Percentiles rank a stretch among this genome's conserved stretches.
Evolutionary conservation across 106 monocot genomes (phyloP).

Genomic region (Dendrobium chrysotoxum): DNA sequence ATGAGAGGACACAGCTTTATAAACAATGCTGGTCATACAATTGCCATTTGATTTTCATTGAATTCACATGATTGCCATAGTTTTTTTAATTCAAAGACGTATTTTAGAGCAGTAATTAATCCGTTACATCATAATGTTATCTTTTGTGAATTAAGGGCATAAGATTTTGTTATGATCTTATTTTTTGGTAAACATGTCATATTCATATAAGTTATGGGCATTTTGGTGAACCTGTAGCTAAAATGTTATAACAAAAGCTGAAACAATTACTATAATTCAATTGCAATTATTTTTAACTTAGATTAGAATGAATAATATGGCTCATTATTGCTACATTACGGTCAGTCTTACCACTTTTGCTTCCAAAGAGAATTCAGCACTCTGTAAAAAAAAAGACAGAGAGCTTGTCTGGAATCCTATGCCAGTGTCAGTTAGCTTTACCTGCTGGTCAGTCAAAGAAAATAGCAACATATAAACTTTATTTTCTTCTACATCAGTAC

Average conservation of each 20-base stretch:
- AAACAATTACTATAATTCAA: too few relatives aligned
- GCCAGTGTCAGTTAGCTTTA: not conserved
- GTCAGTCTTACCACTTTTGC: not conserved
- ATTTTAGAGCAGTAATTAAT: not conserved
- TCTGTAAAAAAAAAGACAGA: not conserved
- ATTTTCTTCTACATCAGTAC: not conserved
- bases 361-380: not conserved
- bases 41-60: not conserved
- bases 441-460: not conserved
- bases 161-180: too few relatives aligned
- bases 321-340: not conserved
- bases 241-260: too few relatives aligned
- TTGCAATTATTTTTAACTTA: not conserved
- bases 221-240: too few relatives aligned
- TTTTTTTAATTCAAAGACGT: not conserved
- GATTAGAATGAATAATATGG: not conserved
- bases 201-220: too few relatives aligned
- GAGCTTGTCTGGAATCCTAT: not conserved
- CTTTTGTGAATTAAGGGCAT: not conserved
- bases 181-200: too few relatives aligned
- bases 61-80: not conserved
- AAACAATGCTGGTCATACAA: not conserved
- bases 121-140: not conserved
- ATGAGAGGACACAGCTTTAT: not conserved
- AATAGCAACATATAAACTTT: slow-evolving; percentile 1